These are phyloP conservation scores for Clonostachys sp. DNA, from an alignment of 2,329 filamentous ascomycete species.

Conservation along the genomic window DNA sequence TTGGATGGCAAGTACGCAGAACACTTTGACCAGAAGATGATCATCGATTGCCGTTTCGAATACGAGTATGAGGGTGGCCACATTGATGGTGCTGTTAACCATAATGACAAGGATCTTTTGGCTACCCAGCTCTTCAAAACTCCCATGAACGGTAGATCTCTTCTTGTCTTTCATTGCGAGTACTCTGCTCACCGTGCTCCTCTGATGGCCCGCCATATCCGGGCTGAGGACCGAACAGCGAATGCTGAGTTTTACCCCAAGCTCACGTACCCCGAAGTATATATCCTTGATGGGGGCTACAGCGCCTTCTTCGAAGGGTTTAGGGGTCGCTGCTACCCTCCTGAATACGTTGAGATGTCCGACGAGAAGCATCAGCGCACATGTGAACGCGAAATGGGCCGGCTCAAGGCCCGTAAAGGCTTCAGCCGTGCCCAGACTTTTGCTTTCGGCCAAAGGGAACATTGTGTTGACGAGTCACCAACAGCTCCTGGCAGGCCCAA, in stretches of 20 bases:
- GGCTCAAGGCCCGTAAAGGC: conserved; percentile 84
- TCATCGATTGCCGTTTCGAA: conserved; percentile 97
- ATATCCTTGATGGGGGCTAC: conserved; percentile 95
- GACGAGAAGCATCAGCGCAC: conserved; percentile 87
- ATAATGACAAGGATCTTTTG: conserved; percentile 91
- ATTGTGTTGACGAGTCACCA: conserved; percentile 53
- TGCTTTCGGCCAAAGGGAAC: conserved; percentile 76
- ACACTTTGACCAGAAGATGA: conserved; percentile 73
- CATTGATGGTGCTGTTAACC: conserved; percentile 89
- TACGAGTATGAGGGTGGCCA: conserved; percentile 98
- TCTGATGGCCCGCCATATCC: conserved; percentile 91
- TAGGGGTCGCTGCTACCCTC: conserved; percentile 78
- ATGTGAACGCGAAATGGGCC: conserved; percentile 91
- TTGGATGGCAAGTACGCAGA: conserved; percentile 79
- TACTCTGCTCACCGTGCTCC: conserved; percentile 96
- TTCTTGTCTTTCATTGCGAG: conserved; percentile 95
- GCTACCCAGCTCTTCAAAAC: conserved; percentile 72
- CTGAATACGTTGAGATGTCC: conserved; percentile 96
- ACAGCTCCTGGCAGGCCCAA: conserved; percentile 43
- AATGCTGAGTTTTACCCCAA: conserved; percentile 85
- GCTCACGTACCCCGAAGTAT: conserved; percentile 93
- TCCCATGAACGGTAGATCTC: conserved; percentile 63
- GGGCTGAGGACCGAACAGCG: conserved; percentile 77
- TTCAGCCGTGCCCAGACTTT: conserved; percentile 88
- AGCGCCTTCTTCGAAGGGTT: conserved; percentile 85